phyloP scores from a whole-genome alignment of 371 early-diverging fungal genomes.

The Encephalitozoon intestinalis region DNA sequence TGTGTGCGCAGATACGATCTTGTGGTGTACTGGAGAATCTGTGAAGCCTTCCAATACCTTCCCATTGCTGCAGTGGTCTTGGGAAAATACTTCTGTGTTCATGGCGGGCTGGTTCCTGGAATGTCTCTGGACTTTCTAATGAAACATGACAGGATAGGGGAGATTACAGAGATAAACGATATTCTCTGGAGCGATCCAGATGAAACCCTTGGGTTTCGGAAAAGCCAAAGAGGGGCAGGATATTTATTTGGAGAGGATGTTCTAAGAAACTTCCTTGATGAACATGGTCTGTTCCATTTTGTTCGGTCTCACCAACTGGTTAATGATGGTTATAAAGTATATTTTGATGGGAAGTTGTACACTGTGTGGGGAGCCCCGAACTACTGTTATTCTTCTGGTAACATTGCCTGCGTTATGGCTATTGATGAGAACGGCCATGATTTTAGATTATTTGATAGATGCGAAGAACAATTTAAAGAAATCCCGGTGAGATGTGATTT shows the following conservation, averaged over 20 bases:
- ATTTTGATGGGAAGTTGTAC: constrained; percentile 25
- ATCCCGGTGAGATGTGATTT: background rate
- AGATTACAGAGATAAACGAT: constrained; percentile 38
- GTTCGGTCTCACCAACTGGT: constrained; percentile 48
- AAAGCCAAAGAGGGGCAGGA: constrained; percentile 52
- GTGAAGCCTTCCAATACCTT: constrained; percentile 49
- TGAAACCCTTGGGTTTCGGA: constrained; percentile 19
- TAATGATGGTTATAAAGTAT: constrained; percentile 23
- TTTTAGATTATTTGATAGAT: constrained; percentile 25
- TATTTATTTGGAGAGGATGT: constrained; percentile 50
- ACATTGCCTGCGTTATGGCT: constrained; percentile 26
- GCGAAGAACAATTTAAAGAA: constrained; percentile 18
- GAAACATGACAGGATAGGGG: constrained; percentile 42
- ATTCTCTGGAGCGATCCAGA: constrained; percentile 58
- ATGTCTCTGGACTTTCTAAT: constrained; percentile 24
- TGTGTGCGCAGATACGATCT: constrained; percentile 46
- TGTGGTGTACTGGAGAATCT: constrained; percentile 37
- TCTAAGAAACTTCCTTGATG: constrained; percentile 19
- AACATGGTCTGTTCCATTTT: constrained; percentile 2
- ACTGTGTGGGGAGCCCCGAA: constrained; percentile 50
- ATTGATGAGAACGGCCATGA: constrained; percentile 14
- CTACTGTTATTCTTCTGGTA: constrained; percentile 35
- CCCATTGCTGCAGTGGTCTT: constrained; percentile 51
- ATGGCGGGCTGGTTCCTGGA: constrained; percentile 57
- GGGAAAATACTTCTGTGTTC: constrained; percentile 53